A percentile compares a stretch with the other conserved stretches of the same genome.
Evolutionary conservation across 2,329 filamentous ascomycete genomes (phyloP).

Genomic region (Neonectria ditissima): DNA sequence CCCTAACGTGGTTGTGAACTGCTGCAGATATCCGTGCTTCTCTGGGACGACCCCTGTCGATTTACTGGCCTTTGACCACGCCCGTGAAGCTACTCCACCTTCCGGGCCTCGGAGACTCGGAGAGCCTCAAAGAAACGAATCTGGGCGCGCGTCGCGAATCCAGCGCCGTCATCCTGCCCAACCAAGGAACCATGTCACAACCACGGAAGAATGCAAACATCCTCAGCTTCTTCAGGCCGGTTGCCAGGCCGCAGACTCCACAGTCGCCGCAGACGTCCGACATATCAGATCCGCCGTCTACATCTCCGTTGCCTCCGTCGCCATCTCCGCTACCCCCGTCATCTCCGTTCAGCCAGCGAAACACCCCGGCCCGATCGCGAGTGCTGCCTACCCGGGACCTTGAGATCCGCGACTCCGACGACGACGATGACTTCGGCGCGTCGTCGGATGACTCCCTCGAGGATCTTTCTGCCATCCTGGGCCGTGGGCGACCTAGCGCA

Average conservation of each 20-base stretch:
- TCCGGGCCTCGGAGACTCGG: conserved; percentile 5
- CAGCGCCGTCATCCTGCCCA: not conserved
- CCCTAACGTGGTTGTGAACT: not conserved
- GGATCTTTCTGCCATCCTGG: conserved; percentile 56
- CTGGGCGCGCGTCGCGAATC: not conserved
- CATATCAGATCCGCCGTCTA: conserved; percentile 21
- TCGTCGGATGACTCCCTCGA: conserved; percentile 70
- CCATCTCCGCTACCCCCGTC: conserved; percentile 41
- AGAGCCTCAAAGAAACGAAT: conserved; percentile 5
- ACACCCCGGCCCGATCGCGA: conserved; percentile 41
- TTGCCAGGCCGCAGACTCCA: conserved; percentile 30
- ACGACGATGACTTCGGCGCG: conserved; percentile 70
- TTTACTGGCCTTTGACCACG: not conserved
- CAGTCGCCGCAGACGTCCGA: conserved; percentile 25
- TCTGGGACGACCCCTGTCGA: not conserved
- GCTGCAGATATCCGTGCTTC: not conserved
- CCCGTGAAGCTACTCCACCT: not conserved
- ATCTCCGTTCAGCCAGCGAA: conserved; percentile 42
- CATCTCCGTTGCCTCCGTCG: conserved; percentile 38
- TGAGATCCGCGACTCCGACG: conserved; percentile 77
- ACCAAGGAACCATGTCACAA: conserved; percentile 39
- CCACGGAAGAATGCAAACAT: conserved; percentile 49
- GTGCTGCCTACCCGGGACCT: conserved; percentile 59
- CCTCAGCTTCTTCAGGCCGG: conserved; percentile 54
- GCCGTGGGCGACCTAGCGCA: conserved; percentile 40